Evolutionary conservation across 1,139 yeast genomes (phyloP), one percentile per base, ranked within the genome.

Genomic region (Debaryomyces sp.): DNA sequence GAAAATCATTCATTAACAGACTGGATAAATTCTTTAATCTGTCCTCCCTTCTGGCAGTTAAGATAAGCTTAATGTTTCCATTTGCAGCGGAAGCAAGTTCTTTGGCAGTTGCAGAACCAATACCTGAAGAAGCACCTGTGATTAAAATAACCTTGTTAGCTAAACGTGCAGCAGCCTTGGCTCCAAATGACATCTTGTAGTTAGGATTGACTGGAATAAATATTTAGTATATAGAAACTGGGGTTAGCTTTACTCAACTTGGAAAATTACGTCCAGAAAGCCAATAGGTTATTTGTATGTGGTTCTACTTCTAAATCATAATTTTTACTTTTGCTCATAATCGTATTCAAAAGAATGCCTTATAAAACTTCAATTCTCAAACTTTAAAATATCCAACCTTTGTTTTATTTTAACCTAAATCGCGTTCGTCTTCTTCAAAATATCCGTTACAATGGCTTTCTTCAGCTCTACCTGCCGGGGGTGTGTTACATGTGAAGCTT

Each of bases 231-330:
- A 21, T 15, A 17, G 15, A 32, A 17, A 13, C 35, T 32, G 35
- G 35, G 35, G 35, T 32, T 32, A 12, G 30, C 9, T 27, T 7
- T 27, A 27, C 29, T 17, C 4, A 94, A 82, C 99, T 94, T 63
- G 92, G 99, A 86, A 92, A 92, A 81, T 86, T 92, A 76, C 92
- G 98, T 81, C 99, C 99, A 66, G 98, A 92, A 82, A 92, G 94
- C 94, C 84, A 87, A 75, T 91, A 87, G 49, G 44, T 46, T 47
- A 40, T 23, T 43, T 44, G 37, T 35, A 45, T 34, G 39, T 38
- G 39, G 33, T 21, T 41, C 26, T 12, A 13, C 21, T 37, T 27
- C 35, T 34, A 44, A 37, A 23, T 37, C 41, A 37, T 37, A 12
- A 18, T 22, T 41, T 41, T 30, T 32, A 35, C 24, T 37, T 42